Evolutionary conservation across 768 basidiomycete species (phyloP).

Genomic region (Xerocomellus dryophilus): DNA sequence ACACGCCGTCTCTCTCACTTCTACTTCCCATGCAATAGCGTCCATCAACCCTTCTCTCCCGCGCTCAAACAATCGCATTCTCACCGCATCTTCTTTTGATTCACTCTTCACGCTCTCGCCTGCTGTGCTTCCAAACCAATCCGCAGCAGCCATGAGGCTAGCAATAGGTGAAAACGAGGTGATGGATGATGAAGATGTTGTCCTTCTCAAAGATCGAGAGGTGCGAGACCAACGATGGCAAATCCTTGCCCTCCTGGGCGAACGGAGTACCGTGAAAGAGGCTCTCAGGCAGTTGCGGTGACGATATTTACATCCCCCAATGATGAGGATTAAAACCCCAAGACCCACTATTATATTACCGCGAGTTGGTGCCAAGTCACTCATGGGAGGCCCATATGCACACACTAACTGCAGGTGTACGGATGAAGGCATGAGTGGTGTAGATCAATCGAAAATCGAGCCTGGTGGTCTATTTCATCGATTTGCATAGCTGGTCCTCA

Average conservation of each 20-base stretch:
- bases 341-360: neutral
- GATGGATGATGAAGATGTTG: slow-evolving; percentile 45
- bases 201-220: slow-evolving; percentile 59
- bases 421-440: neutral
- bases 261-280: slow-evolving; percentile 71
- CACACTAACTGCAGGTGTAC: neutral
- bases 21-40: slow-evolving; percentile 70
- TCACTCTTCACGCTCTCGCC: slow-evolving; percentile 76
- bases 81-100: slow-evolving; percentile 70
- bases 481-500: neutral
- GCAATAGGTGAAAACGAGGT: slow-evolving; percentile 52
- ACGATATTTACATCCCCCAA: neutral
- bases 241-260: slow-evolving; percentile 67
- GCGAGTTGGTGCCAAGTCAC: neutral
- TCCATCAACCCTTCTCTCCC: slow-evolving; percentile 63
- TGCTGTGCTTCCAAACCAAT: slow-evolving; percentile 72
- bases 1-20: slow-evolving; percentile 73
- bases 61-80: slow-evolving; percentile 41
- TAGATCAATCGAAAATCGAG: neutral
- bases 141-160: slow-evolving; percentile 72
- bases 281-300: slow-evolving; percentile 41
- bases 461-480: too few species aligned
- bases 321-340: neutral
- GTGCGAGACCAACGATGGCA: slow-evolving; percentile 73
- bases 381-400: neutral